phyloP scores from a whole-genome alignment of 2,329 filamentous ascomycete genomes.

The Penicillium occitanis region DNA sequence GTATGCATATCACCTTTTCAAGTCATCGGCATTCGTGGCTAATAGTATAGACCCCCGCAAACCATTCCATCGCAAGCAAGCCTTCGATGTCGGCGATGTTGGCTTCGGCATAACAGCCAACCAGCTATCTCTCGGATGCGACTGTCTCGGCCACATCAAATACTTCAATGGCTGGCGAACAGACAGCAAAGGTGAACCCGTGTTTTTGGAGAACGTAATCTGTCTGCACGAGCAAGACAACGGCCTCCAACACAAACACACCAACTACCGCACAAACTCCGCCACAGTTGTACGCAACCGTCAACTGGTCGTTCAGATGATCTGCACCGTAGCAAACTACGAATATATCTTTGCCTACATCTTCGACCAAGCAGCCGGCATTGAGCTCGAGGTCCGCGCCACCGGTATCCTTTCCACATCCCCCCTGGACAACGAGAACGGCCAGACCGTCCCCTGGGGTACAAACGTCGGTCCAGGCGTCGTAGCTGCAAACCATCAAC shows the following conservation, averaged over 20 bases:
- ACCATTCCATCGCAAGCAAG: conserved; percentile 68
- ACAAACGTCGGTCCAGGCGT: conserved; percentile 69
- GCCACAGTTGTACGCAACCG: conserved; percentile 64
- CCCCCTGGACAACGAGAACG: conserved; percentile 61
- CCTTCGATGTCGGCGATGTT: conserved; percentile 68
- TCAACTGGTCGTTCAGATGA: conserved; percentile 67
- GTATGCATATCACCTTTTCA: conserved; percentile 23
- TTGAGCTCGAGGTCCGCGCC: conserved; percentile 67
- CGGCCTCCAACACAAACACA: conserved; percentile 70
- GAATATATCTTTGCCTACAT: conserved; percentile 72
- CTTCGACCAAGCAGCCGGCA: conserved; percentile 68
- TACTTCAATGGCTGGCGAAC: conserved; percentile 60
- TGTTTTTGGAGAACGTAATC: conserved; percentile 61
- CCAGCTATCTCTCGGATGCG: conserved; percentile 67
- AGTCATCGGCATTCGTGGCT: neutral
- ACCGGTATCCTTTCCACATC: conserved; percentile 67
- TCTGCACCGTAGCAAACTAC: conserved; percentile 71
- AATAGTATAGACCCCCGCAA: conserved; percentile 56
- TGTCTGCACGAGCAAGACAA: conserved; percentile 71
- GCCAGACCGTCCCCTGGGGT: conserved; percentile 63
- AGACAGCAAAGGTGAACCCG: conserved; percentile 49
- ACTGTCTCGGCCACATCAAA: conserved; percentile 69
- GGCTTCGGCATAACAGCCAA: conserved; percentile 68
- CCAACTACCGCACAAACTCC: conserved; percentile 65
- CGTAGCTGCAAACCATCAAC: conserved; percentile 69